Base-by-base conservation (phyloP, 2,329 filamentous ascomycete species). In the Epichloe gansuensis region DNA sequence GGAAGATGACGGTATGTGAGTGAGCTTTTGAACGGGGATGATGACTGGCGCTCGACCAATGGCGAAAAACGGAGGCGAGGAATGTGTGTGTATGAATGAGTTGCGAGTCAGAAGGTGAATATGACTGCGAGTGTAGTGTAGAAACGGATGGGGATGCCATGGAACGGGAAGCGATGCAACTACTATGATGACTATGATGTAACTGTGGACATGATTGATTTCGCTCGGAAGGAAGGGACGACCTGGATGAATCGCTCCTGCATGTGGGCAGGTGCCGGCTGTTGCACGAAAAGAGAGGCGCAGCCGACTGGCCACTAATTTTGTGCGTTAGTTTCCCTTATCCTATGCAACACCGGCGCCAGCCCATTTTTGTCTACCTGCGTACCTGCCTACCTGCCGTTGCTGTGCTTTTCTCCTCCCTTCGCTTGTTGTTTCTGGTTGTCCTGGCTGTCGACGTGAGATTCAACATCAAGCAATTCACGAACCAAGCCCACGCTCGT, bases 1-100 rank as follows among this genome's bases (percentile, higher is more conserved):
- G 65, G 61, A 75, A 74, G 54, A 74, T 60, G 46, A 72, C 61
- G 1, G 71, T 75, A 59, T 74, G 69, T 2, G 67, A 67, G 60
- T 72, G 69, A 39, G 43, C 35, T 12, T 13, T 17, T 15, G 11
- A 7, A 23, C 41, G 28, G 28, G 50, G 31, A 46, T 31, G 28
- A 46, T 39, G 34, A 23, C n/a, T 28, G 47, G 47, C 6, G 34
- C 12, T 49, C n/a, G 47, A 23, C 25, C 21, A 37, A 49, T 41
- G 37, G 38, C 13, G 23, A 49, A 15, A 21, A 17, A 13, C 8
- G 5, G 47, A 17, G 9, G 25, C 47, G 31, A 42, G n/a, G 5
- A 31, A 12, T 46, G 43, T 28, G 23, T 9, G 25, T 13, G 23
- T n/a, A 46, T 15, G 23, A 28, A 28, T 46, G 12, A 17, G 21